Evolutionary conservation across 23 red algal species (phyloP).

Genomic region (Gracilaria vermiculophylla): DNA sequence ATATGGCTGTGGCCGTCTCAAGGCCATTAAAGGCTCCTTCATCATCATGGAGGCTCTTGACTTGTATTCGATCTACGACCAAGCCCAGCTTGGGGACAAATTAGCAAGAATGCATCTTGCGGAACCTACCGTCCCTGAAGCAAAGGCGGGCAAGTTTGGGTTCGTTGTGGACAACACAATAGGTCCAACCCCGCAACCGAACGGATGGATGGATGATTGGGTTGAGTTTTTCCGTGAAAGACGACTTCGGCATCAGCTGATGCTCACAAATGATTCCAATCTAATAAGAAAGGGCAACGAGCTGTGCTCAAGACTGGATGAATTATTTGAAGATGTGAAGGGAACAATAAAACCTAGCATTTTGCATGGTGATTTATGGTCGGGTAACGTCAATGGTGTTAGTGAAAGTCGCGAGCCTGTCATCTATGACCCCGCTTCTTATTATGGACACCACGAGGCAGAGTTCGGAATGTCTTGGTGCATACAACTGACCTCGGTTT

Average conservation of each 20-base stretch:
- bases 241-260: constrained; percentile 85
- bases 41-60: constrained; percentile 91
- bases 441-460: constrained; percentile 94
- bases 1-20: constrained; percentile 64
- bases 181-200: constrained; percentile 85
- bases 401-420: constrained; percentile 34
- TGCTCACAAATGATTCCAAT: constrained; percentile 55
- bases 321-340: constrained; percentile 68
- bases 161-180: constrained; percentile 78
- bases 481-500: constrained; percentile 39
- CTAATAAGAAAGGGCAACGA: constrained; percentile 44
- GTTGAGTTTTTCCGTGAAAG: constrained; percentile 87
- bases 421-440: constrained; percentile 93
- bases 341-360: constrained; percentile 66
- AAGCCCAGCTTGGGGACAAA: constrained; percentile 62
- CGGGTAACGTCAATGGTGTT: constrained; percentile 75
- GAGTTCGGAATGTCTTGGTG: constrained; percentile 96
- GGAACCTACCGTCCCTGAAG: constrained; percentile 52
- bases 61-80: constrained; percentile 40
- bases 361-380: constrained; percentile 98
- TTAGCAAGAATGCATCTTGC: constrained; percentile 88
- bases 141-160: constrained; percentile 58
- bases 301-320: constrained; percentile 65
- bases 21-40: constrained; percentile 58
- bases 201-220: constrained; percentile 94